Base-by-base conservation (phyloP, 371 early-diverging fungal genomes). In the Mortierella polycephala region DNA sequence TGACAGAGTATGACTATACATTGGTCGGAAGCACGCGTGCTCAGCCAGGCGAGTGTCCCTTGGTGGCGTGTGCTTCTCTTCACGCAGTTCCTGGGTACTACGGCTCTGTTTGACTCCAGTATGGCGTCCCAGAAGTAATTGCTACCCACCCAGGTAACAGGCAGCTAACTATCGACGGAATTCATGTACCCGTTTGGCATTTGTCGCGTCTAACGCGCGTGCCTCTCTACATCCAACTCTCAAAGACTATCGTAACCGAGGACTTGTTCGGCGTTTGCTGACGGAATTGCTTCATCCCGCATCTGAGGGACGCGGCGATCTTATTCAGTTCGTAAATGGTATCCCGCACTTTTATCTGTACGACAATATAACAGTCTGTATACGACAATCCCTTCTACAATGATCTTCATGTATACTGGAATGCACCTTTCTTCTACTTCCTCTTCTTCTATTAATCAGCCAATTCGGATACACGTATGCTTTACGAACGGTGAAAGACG, bases 1-100 rank as follows among this genome's bases (percentile, higher is more conserved):
- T 61, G 69, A 62, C 50, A 0, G 69, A 55, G 44, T 57, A 69
- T 42, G 69, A 69, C 23, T 61, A 54, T 47, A 61, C 68, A 1
- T 52, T 67, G 60, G 56, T 67, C 40, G 68, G 60, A 40, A 61
- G 60, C 68, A 67, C 68, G 1, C 56, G 39, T 5, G 64, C 49
- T 30, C 42, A 14, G 5, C 39, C 49, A 0, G 62, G 61, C 37
- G 57, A 68, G 62, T 54, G 54, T 54, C 69, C 62, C 2, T 45
- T 68, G n/a, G 61, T 68, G 10, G 62, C 69, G 13, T 60, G 69
- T 40, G 51, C 41, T 7, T 44, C 49, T 39, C 62, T 68, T 30
- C 69, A 62, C 9, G 49, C 18, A 6, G 41, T 56, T 16, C 47
- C 49, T 20, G 56, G 62, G 1, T 68, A 49, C 45, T 68, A 60